Base-by-base conservation (phyloP, 768 basidiomycete genomes). In the Rhizopogon sp. region DNA sequence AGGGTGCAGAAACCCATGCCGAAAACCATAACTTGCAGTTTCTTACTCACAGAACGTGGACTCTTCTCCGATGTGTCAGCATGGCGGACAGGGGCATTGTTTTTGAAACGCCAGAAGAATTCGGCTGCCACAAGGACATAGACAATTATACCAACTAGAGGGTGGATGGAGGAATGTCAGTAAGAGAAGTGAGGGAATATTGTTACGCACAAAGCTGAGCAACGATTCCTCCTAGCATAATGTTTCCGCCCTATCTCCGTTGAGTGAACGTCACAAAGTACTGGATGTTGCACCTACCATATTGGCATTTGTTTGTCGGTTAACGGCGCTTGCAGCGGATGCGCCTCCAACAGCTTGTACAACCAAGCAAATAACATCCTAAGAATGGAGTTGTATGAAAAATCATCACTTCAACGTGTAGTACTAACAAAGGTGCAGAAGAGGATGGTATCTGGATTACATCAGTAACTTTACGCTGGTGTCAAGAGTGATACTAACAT, bases 221-320 rank as follows among this genome's bases (percentile, higher is more conserved):
- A 16, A 72, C 71, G 56, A 88, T 86, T 45, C 85, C 87, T 1
- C 70, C 81, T 11, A 85, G 72, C 83, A 86, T 85, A 62, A 84
- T 73, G 46, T 78, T 61, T 13, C 74, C 76, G 4, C 80, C 81
- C 72, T 75, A 52, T n/a, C 64, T 66, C 39, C 8, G 10, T n/a
- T 49, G 20, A n/a, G 31, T 25, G 28, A 31, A 9, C 5, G 6
- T 22, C 11, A 7, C n/a, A 35, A 17, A 39, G 14, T 13, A 53
- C 60, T 8, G 29, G 29, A 1, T 7, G 35, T 31, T n/a, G 17
- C 14, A 46, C 58, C 41, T 33, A 59, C 56, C 16, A 2, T 50
- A 1, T 62, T 58, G 6, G 58, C 53, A 25, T 67, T 63, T 17
- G 67, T 56, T n/a, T 58, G 63, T 14, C 61, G 55, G 28, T 54